Conservation (phyloP, 2,329 filamentous ascomycete species). For the Cytospora chrysosperma region DNA sequence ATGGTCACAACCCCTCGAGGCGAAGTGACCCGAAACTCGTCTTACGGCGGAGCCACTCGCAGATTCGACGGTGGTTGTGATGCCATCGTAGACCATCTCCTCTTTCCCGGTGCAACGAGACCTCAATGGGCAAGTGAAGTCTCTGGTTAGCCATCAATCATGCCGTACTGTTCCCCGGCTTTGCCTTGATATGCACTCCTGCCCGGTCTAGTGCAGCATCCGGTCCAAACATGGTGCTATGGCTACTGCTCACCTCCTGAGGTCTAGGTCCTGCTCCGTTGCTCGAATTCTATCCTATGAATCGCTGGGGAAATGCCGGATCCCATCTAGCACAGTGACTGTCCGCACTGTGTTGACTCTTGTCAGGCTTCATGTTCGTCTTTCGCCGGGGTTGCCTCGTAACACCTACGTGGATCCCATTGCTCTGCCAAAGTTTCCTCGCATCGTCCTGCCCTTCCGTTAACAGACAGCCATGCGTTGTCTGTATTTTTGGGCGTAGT, state of each 20-base stretch:
- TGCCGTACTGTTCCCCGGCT: too few species aligned
- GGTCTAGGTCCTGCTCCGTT: not conserved
- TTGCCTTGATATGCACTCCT: not conserved
- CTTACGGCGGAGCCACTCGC: too few species aligned
- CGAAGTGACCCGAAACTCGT: not conserved
- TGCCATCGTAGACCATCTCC: too few species aligned
- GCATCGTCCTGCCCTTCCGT: conserved; percentile 32
- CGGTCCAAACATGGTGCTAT: too few species aligned
- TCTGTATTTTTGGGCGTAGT: conserved; percentile 32
- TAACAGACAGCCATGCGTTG: conserved; percentile 30
- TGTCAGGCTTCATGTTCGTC: conserved; percentile 12
- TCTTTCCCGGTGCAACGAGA: too few species aligned
- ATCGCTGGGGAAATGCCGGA: not conserved
- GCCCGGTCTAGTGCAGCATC: too few species aligned
- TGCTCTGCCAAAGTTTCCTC: conserved; percentile 23
- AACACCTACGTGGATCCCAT: not conserved
- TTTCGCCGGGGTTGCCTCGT: conserved; percentile 20
- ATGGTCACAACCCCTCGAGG: too few species aligned
- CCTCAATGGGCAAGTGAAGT: too few species aligned
- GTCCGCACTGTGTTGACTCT: conserved; percentile 15
- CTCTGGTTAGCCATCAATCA: too few species aligned
- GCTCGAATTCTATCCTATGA: not conserved
- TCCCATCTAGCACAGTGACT: not conserved
- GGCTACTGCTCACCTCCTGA: too few species aligned
- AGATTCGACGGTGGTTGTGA: too few species aligned